Base-by-base conservation (phyloP, 2,329 filamentous ascomycete genomes). In the Ophiocordyceps robertsii region DNA sequence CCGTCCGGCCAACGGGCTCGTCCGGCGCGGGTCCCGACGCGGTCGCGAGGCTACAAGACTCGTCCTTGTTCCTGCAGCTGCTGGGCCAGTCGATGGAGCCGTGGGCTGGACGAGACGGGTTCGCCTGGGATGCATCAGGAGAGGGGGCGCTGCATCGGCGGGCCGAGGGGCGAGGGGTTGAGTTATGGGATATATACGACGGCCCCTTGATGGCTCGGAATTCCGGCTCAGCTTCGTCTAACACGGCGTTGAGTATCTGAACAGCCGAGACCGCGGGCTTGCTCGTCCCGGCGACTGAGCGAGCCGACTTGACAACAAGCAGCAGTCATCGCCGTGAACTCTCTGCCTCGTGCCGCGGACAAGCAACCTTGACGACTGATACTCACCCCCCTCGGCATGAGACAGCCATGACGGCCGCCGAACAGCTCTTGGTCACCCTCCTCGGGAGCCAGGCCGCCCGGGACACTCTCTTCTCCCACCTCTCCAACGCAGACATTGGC, bases 401-500 rank as follows among this genome's bases (percentile, higher is more conserved):
- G 54, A 65, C 54, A 61, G 63, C 51, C 59, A 77, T 75, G 73
- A 36, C 17, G 33, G 33, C 33, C 33, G 9, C 33, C 14, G 62
- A 67, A 53, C 65, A 68, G 37, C 54, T 56, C 32, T 73, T 78
- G 59, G 67, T 75, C 64, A 61, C 67, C 64, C 64, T 77, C 56
- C 70, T 75, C 66, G 68, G 72, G 58, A 64, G 67, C 49, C 65
- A 70, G 37, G 51, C 56, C 49, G 63, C 76, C 62, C 66, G 69
- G 43, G 64, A 73, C 55, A 57, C 47, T 39, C 65, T 78, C 53
- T 67, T 77, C 51, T 60, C 65, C 44, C 51, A 65, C 42, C 62
- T 78, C 48, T 57, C 67, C 49, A 70, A 66, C 41, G 53, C 66
- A 46, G 73, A 76, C 52, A 60, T 77, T 48, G 73, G 73, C 63